Evolutionary conservation across 1,284 basidiomycete species (phyloP).

Genomic region (Malassezia arunalokei): DNA sequence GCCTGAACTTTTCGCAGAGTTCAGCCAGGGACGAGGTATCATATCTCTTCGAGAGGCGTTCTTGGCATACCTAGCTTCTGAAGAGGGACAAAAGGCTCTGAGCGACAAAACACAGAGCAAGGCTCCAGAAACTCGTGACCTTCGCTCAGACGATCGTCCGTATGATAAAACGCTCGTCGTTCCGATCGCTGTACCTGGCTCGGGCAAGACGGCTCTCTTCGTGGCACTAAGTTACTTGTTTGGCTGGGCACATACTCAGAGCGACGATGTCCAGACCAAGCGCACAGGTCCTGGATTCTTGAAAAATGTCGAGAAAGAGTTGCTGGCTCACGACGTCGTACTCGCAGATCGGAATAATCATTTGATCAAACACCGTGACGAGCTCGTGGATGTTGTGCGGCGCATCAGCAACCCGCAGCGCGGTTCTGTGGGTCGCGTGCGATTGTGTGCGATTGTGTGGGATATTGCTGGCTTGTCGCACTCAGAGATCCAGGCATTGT

Average conservation of each 20-base stretch:
- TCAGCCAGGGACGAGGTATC: constrained; percentile 64
- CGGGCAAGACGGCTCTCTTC: constrained; percentile 82
- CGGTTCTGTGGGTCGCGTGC: constrained; percentile 17
- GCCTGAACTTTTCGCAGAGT: constrained; percentile 57
- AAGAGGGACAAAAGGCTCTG: constrained; percentile 40
- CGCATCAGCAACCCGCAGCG: constrained; percentile 14
- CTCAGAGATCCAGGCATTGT: constrained; percentile 27
- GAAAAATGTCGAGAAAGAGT: constrained; percentile 55
- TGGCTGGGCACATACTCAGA: constrained; percentile 64
- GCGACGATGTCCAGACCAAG: constrained; percentile 73
- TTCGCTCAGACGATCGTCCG: constrained; percentile 26
- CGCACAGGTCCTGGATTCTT: constrained; percentile 67
- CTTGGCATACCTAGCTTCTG: constrained; percentile 56
- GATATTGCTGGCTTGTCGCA: constrained; percentile 24
- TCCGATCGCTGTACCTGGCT: constrained; percentile 81
- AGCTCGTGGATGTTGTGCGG: constrained; percentile 23
- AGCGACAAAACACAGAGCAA: not conserved
- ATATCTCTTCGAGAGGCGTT: constrained; percentile 72
- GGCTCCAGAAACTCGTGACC: constrained; percentile 18
- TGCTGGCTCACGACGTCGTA: constrained; percentile 23
- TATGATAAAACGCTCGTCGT: constrained; percentile 73
- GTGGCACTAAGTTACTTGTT: constrained; percentile 69
- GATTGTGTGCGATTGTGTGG: constrained; percentile 31
- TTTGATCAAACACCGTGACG: constrained; percentile 37
- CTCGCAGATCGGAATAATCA: constrained; percentile 45